A percentile compares a stretch with the other conserved stretches of the same genome.
phyloP scores from a whole-genome alignment of 192 early-diverging fungal genomes.

The Podila epicladia region DNA sequence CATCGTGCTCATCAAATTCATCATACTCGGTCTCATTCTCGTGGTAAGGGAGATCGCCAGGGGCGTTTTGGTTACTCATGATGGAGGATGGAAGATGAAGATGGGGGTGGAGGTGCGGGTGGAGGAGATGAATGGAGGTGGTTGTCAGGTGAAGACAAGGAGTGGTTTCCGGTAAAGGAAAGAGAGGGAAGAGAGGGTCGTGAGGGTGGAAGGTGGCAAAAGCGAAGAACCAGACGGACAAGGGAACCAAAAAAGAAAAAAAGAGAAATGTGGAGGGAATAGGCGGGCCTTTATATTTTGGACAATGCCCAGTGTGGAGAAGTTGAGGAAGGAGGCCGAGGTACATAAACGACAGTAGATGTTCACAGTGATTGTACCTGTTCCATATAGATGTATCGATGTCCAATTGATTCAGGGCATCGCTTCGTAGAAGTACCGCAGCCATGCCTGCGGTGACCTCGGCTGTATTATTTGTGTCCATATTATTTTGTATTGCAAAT shows the following conservation, averaged over 20 bases:
- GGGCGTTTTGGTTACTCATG: background rate
- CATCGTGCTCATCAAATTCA: constrained; percentile 44
- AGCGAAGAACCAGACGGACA: background rate
- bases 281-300: constrained; percentile 15
- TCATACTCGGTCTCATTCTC: constrained; percentile 36
- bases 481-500: too few species aligned
- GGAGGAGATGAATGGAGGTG: background rate
- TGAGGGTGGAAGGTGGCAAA: background rate
- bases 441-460: too few species aligned
- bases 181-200: background rate
- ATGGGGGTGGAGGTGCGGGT: background rate
- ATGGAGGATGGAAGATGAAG: background rate
- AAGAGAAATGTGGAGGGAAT: background rate
- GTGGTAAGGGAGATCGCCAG: constrained; percentile 33
- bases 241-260: background rate
- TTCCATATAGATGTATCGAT: too few species aligned
- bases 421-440: too few species aligned
- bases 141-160: background rate
- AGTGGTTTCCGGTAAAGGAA: background rate
- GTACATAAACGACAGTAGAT: too few species aligned
- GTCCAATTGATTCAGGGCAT: too few species aligned
- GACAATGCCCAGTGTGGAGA: constrained; percentile 2
- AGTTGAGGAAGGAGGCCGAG: background rate
- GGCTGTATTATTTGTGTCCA: too few species aligned
- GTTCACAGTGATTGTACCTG: too few species aligned